These are phyloP conservation scores for Jatropha multifida DNA, from an alignment of 441 rosid species.

Conservation along the genomic window DNA sequence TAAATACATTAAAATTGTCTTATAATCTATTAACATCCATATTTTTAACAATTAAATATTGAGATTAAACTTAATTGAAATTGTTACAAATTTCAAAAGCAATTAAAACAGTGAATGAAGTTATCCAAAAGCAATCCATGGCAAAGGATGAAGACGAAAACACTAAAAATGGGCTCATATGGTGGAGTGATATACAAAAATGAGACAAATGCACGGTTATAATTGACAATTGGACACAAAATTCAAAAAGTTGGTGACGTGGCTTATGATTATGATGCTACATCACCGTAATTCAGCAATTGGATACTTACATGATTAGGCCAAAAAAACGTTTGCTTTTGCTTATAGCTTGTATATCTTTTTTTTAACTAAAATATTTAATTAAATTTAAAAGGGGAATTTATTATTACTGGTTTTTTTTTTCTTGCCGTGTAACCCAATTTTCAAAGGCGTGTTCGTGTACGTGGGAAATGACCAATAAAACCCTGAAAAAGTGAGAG, in stretches of 20 bases:
- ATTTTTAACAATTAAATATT: too few relatives aligned
- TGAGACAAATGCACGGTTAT: constrained; percentile 6
- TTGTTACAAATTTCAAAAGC: too few relatives aligned
- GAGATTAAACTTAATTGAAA: too few relatives aligned
- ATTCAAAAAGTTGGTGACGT: background rate
- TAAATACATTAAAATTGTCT: too few relatives aligned
- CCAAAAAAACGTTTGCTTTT: too few relatives aligned
- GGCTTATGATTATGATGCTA: background rate
- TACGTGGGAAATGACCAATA: background rate
- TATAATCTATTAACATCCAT: too few relatives aligned
- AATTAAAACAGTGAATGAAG: background rate
- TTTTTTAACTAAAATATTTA: too few relatives aligned
- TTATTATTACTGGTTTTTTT: background rate
- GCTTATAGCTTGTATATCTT: too few relatives aligned
- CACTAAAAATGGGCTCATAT: background rate
- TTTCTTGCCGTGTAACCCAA: constrained; percentile 8
- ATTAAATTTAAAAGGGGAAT: too few relatives aligned
- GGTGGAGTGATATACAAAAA: background rate
- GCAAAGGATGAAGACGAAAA: background rate
- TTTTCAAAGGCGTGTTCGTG: constrained; percentile 20
- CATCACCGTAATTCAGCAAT: background rate
- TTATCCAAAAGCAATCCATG: background rate
- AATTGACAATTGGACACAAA: background rate
- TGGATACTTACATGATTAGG: too few relatives aligned
- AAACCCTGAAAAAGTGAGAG: background rate